Percentiles rank a stretch among this genome's conserved stretches.
These are phyloP conservation scores for Orbilia quercus DNA, from an alignment of 2,329 filamentous ascomycete genomes.

Conservation along the genomic window DNA sequence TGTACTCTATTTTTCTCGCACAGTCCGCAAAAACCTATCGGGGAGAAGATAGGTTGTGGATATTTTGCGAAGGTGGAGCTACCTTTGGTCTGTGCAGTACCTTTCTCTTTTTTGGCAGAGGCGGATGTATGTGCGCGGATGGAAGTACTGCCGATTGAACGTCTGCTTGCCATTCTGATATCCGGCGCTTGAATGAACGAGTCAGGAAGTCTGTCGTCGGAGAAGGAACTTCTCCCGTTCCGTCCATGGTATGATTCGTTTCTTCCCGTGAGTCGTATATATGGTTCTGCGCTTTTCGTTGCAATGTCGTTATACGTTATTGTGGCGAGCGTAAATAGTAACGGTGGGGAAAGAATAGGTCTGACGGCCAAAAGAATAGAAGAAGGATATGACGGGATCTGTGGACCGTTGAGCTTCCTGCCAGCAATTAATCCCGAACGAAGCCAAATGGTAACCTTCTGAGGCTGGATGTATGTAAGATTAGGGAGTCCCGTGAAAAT, in stretches of 20 bases:
- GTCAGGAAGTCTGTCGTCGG: conserved; percentile 50
- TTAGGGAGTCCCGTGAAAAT: conserved; percentile 47
- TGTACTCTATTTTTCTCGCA: conserved; percentile 26
- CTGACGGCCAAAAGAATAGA: conserved; percentile 14
- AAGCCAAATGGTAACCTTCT: not conserved
- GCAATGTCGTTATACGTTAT: not conserved
- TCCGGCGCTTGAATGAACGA: conserved; percentile 54
- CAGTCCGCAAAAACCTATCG: conserved; percentile 21
- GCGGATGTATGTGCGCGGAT: conserved; percentile 32
- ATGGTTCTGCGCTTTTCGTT: conserved; percentile 11
- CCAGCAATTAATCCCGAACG: conserved; percentile 5
- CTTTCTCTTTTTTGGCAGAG: conserved; percentile 56
- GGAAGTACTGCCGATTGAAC: conserved; percentile 48
- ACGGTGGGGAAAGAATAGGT: conserved; percentile 6
- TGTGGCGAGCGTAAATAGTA: not conserved
- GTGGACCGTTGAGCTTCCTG: conserved; percentile 1
- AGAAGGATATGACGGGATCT: conserved; percentile 2
- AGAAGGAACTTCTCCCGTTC: conserved; percentile 36
- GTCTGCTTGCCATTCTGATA: conserved; percentile 55
- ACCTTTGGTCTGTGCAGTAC: conserved; percentile 56
- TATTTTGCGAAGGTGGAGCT: conserved; percentile 17
- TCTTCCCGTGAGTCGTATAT: not conserved
- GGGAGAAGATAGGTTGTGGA: not conserved
- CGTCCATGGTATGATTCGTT: conserved; percentile 24
- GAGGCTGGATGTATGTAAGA: conserved; percentile 19